phyloP scores from a whole-genome alignment of 306 rosid species.

The Abrus pulchellus region DNA sequence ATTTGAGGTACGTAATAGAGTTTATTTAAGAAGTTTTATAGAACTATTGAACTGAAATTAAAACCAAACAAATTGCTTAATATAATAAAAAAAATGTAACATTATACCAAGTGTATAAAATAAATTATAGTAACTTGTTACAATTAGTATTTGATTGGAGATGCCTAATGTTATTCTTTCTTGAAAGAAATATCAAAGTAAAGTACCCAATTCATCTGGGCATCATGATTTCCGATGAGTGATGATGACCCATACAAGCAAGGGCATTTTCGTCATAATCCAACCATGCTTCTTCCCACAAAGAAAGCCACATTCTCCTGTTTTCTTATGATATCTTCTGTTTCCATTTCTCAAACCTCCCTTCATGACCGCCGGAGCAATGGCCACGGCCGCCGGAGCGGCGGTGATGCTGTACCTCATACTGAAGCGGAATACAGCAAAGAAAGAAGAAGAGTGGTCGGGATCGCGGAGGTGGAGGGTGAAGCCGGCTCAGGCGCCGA shows the following conservation, averaged over 20 bases:
- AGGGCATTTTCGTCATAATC: background rate
- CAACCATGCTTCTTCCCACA: background rate
- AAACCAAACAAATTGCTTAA: no score
- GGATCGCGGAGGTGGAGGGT: conserved; percentile 41
- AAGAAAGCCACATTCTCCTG: background rate
- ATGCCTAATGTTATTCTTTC: no score
- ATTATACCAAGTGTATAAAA: no score
- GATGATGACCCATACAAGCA: background rate
- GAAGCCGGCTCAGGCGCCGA: conserved; percentile 87
- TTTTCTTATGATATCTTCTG: background rate
- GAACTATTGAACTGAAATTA: no score
- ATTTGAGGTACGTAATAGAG: no score
- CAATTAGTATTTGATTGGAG: no score
- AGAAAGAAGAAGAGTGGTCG: conserved; percentile 59
- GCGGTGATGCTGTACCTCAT: conserved; percentile 65
- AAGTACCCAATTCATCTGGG: no score
- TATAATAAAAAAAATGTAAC: no score
- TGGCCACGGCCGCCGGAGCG: conserved; percentile 88
- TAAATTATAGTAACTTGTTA: no score
- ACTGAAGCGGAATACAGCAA: conserved; percentile 51
- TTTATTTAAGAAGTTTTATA: no score
- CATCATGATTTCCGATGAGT: no score
- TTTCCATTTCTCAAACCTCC: background rate
- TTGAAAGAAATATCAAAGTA: no score
- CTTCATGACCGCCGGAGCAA: conserved; percentile 77